Evolutionary conservation across 2,329 filamentous ascomycete genomes (phyloP), one percentile per base, ranked within the genome.

Genomic region (Xylaria digitata): DNA sequence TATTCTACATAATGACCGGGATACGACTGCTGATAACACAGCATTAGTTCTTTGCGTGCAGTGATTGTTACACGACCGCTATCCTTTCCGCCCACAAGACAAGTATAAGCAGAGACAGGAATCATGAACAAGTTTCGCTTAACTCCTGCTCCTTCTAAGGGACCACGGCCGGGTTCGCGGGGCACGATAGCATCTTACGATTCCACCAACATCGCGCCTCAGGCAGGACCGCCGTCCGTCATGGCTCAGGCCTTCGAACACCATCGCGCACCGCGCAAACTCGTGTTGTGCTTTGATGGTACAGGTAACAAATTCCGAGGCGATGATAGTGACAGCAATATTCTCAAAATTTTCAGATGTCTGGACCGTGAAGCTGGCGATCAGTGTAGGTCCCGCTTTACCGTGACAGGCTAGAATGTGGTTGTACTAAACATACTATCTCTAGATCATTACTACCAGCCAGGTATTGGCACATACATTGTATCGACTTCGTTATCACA

Each of bases 381-480:
- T 63, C 89, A 92, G 68, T 89, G 82, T 84, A 75, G 66, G 80
- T 76, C n/a, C 11, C 49, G 1, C 23, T 49, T 40, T n/a, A 55
- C 23, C n/a, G 6, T 15, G 15, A 49, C 15, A n/a, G 45, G 17
- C 43, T 5, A n/a, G 6, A 11, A 2, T 6, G 17, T 37, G 7
- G 6, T 2, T 15, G 15, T 60, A 50, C 68, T 70, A 61, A 69
- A 17, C 13, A 23, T 54, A 53, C 34, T 49, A 19, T 48, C 45
- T 6, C 43, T 54, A 83, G 80, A 82, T 69, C 86, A 89, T 67
- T 90, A 90, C 68, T 89, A 90, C 60, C 87, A 90, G 70, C 87
- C 88, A 13, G 90, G 90, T 8, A 93, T 93, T 69, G 91, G 91
- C 15, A 93, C 91, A 0, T 93, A 93, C 72, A 85, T 92, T 34